These are phyloP conservation scores for Penicillium sp. DNA, from an alignment of 2,329 filamentous ascomycete genomes.

Conservation along the genomic window DNA sequence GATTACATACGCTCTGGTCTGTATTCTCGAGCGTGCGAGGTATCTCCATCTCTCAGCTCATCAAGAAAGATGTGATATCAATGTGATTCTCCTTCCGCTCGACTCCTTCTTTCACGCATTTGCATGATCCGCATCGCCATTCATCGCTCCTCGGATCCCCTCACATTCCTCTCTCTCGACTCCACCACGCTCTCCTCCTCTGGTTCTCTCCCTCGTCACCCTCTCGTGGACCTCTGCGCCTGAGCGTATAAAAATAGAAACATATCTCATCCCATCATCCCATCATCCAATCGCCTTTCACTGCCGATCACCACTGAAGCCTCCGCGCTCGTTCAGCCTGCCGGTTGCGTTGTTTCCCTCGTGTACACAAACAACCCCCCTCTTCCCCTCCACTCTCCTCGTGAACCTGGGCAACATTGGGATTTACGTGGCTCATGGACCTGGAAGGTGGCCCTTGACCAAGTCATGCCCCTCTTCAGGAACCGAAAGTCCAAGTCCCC, in stretches of 20 bases:
- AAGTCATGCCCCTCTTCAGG: conserved; percentile 35
- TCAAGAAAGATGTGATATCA: not conserved
- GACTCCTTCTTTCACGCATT: not conserved
- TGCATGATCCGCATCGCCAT: not conserved
- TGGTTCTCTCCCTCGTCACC: not conserved
- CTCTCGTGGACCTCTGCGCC: not conserved
- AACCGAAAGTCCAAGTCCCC: conserved; percentile 29
- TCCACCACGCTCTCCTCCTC: not conserved
- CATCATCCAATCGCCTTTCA: not conserved
- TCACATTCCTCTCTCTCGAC: not conserved
- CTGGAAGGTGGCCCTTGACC: not conserved
- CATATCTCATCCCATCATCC: too few species aligned
- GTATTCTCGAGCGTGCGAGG: not conserved
- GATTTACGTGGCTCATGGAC: not conserved
- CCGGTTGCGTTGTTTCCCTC: not conserved
- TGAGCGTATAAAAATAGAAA: conserved; percentile 1
- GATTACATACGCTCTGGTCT: not conserved
- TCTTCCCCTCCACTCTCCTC: not conserved
- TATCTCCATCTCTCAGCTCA: not conserved
- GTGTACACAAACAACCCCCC: not conserved
- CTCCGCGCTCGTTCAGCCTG: conserved; percentile 4
- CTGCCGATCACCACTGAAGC: not conserved
- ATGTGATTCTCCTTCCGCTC: not conserved
- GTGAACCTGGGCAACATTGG: not conserved
- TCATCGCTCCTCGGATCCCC: not conserved